These are phyloP conservation scores for Austroboletus novae-zelandiae DNA, from an alignment of 1,284 basidiomycete genomes.

Conservation along the genomic window DNA sequence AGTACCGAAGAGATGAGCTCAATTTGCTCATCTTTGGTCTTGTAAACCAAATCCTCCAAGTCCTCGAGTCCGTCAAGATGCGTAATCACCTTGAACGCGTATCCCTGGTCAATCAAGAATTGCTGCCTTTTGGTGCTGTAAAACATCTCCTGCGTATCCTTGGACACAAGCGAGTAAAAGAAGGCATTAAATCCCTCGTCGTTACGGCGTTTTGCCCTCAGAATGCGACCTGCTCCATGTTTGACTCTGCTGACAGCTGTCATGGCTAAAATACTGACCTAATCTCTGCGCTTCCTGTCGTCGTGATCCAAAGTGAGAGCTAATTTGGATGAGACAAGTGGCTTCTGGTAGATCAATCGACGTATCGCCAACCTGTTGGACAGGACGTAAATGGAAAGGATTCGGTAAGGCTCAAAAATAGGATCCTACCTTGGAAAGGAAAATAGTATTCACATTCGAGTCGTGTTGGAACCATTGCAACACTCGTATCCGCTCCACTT, in stretches of 20 bases:
- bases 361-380: conserved; percentile 89
- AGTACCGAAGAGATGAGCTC: conserved; percentile 92
- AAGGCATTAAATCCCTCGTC: conserved; percentile 99
- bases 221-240: conserved; percentile 71
- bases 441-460: conserved; percentile 96
- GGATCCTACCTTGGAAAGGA: conserved; percentile 83
- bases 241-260: conserved; percentile 17
- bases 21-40: conserved; percentile 90
- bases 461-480: conserved; percentile 96
- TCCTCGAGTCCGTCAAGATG: conserved; percentile 91
- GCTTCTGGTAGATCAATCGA: conserved; percentile 99
- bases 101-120: conserved; percentile 98
- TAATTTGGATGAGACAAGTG: conserved; percentile 98
- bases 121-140: conserved; percentile 99
- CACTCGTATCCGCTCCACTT: conserved; percentile 94
- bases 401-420: conserved; percentile 6
- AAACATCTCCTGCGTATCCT: conserved; percentile 99
- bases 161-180: conserved; percentile 98
- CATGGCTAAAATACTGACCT: conserved; percentile 46
- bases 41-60: conserved; percentile 89
- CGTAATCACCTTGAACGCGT: conserved; percentile 99
- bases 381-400: conserved; percentile 14
- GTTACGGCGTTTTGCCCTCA: conserved; percentile 96
- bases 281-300: conserved; percentile 97
- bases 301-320: conserved; percentile 98